Percentiles rank a stretch among this genome's conserved stretches.
phyloP scores from a whole-genome alignment of 1,284 basidiomycete genomes.

The Moniliophthora roreri region DNA sequence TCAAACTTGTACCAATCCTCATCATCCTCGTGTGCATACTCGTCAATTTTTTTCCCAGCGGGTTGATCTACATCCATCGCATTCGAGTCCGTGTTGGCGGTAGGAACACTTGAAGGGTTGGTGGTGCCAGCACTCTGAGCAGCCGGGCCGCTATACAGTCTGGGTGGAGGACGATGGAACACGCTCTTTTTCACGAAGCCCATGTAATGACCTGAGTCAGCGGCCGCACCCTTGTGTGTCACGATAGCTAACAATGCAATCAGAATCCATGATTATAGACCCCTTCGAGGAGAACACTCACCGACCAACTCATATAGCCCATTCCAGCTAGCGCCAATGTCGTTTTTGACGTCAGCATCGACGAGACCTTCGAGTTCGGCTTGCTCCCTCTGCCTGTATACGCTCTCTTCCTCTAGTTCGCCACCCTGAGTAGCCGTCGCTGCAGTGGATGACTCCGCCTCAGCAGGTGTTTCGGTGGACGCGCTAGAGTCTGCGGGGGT shows the following conservation, averaged over 20 bases:
- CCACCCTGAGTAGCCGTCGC: slow-evolving; percentile 22
- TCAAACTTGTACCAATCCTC: slow-evolving; percentile 90
- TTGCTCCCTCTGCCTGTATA: slow-evolving; percentile 40
- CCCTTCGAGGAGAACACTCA: slow-evolving; percentile 36
- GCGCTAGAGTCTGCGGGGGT: slow-evolving; percentile 24
- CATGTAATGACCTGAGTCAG: slow-evolving; percentile 94
- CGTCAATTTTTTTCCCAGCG: slow-evolving; percentile 9
- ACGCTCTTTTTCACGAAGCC: slow-evolving; percentile 82
- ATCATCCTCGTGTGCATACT: slow-evolving; percentile 47
- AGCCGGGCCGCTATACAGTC: slow-evolving; percentile 19
- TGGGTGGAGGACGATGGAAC: slow-evolving; percentile 42
- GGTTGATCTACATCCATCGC: slow-evolving; percentile 12
- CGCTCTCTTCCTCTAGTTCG: slow-evolving; percentile 61
- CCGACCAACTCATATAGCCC: slow-evolving; percentile 87
- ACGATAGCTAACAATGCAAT: slow-evolving; percentile 67
- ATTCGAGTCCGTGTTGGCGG: slow-evolving; percentile 7
- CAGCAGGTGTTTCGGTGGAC: slow-evolving; percentile 26
- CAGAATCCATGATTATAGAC: background rate
- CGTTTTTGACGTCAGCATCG: slow-evolving; percentile 61
- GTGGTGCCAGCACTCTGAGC: slow-evolving; percentile 15
- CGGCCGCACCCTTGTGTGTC: slow-evolving; percentile 95
- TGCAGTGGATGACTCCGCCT: slow-evolving; percentile 25
- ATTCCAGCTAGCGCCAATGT: slow-evolving; percentile 71
- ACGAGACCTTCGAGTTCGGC: slow-evolving; percentile 40
- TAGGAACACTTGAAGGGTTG: slow-evolving; percentile 8